Percentiles rank a stretch among this genome's conserved stretches.
phyloP scores from a whole-genome alignment of 2,329 filamentous ascomycete genomes.

The Byssothecium circinans region DNA sequence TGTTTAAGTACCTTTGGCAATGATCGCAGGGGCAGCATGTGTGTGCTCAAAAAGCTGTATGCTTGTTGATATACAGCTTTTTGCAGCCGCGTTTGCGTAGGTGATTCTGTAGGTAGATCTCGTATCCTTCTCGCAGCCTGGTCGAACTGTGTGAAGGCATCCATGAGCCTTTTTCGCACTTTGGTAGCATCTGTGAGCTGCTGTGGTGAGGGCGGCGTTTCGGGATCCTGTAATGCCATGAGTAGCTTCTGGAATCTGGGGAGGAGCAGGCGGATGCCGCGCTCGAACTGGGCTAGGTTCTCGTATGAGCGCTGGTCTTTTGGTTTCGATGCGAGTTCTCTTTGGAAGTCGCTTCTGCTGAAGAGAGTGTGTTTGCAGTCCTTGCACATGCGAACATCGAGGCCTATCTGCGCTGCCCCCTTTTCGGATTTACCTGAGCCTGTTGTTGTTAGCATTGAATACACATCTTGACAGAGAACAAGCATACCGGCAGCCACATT shows the following conservation, averaged over 20 bases:
- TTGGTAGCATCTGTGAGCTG: conserved; percentile 86
- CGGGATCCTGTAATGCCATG: conserved; percentile 70
- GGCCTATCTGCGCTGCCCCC: conserved; percentile 59
- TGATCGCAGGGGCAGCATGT: conserved; percentile 80
- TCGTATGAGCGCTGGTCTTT: conserved; percentile 79
- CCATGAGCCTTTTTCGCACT: conserved; percentile 84
- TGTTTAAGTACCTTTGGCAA: conserved; percentile 55
- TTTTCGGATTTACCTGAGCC: conserved; percentile 45
- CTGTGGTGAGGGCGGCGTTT: conserved; percentile 63
- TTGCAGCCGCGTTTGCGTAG: conserved; percentile 74
- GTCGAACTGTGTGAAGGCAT: conserved; percentile 88
- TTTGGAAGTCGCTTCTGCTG: conserved; percentile 74
- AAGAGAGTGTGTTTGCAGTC: conserved; percentile 78
- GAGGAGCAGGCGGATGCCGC: conserved; percentile 78
- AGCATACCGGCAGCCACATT: conserved; percentile 68
- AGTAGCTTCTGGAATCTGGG: conserved; percentile 83
- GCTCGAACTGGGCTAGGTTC: conserved; percentile 83
- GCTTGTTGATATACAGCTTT: conserved; percentile 81
- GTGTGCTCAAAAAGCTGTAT: conserved; percentile 79
- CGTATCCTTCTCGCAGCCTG: conserved; percentile 77
- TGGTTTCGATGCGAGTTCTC: conserved; percentile 67
- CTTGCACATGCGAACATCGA: conserved; percentile 90
- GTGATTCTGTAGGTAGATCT: conserved; percentile 72
- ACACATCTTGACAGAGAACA: no score
- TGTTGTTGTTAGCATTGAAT: conserved; percentile 5